Base-by-base conservation (phyloP, 495 filamentous ascomycete genomes). In the Cudoniella acicularis region DNA sequence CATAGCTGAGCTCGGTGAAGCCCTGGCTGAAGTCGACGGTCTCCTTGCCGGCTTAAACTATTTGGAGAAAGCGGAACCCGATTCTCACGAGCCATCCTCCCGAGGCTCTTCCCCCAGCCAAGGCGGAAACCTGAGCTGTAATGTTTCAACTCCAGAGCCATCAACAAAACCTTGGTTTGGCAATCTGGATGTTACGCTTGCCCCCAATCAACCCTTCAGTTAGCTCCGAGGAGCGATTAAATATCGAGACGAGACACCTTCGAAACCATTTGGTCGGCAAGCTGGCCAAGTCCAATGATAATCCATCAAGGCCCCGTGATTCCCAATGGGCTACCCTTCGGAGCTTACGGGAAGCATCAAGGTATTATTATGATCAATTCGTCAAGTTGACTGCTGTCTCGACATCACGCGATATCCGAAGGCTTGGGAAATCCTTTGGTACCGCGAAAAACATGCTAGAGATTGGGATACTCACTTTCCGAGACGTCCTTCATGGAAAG, bases 281-380 rank as follows among this genome's bases (percentile, higher is more conserved):
- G 26, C 18, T 51, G 26, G 27, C 25, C 46, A 51, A 18, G 11
- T 58, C 55, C 6, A 41, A 52, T 25, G 55, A 51, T 25, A 36
- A 50, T 2, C 20, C 55, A 42, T 45, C 10, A 17, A 27, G 8
- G 21, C 58, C 49, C 25, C 58, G 60, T 56, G 45, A 53, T 8
- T 51, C 53, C 10, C 63, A 65, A 57, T 65, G 63, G 63, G 59
- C 59, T 20, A 57, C 63, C 17, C 56, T 65, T 53, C 58, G 51
- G 1, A 62, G 25, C 21, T 27, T 65, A 25, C 55, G 59, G 43
- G 45, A 51, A 9, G 63, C 60, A 26, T 58, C 59, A 11, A 54
- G 17, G 24, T 55, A 54, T 52, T 51, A 65, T 18, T 60, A 65
- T 25, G 25, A 26, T 26, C 48, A 53, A 30, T 65, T 65, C 23